phyloP scores from a whole-genome alignment of 768 basidiomycete genomes.

The Baorangia bicolor region DNA sequence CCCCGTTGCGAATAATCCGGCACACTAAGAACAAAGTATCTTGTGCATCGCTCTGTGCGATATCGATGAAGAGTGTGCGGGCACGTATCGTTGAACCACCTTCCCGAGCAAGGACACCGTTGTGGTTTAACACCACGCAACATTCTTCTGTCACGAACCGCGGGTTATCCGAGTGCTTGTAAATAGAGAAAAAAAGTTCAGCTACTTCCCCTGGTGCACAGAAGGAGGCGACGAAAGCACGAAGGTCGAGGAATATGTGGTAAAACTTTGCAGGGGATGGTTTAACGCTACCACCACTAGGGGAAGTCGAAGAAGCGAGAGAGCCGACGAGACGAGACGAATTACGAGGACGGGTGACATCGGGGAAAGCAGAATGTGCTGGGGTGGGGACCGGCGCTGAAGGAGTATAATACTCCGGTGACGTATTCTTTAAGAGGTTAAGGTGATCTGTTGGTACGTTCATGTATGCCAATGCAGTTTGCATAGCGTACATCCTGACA shows the following conservation, averaged over 20 bases:
- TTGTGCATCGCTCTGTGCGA: conserved; percentile 82
- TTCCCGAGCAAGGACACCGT: conserved; percentile 83
- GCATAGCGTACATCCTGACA: conserved; percentile 89
- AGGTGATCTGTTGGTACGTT: conserved; percentile 46
- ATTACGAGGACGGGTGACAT: conserved; percentile 34
- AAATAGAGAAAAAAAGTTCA: conserved; percentile 92
- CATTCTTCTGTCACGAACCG: conserved; percentile 95
- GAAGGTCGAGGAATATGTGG: conserved; percentile 87
- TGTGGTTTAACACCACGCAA: conserved; percentile 85
- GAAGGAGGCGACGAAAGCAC: conserved; percentile 88
- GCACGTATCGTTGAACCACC: conserved; percentile 58
- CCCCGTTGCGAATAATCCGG: conserved; percentile 84
- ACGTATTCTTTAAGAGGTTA: conserved; percentile 31
- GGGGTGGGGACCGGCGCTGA: conserved; percentile 54
- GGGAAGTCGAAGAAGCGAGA: conserved; percentile 22
- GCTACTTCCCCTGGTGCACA: conserved; percentile 91
- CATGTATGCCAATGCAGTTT: conserved; percentile 77
- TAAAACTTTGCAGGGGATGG: conserved; percentile 70
- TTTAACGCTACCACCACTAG: conserved; percentile 20
- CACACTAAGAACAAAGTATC: conserved; percentile 90
- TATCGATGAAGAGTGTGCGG: conserved; percentile 86
- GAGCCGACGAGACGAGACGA: conserved; percentile 38
- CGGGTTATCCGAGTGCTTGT: conserved; percentile 69
- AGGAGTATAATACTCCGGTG: conserved; percentile 44
- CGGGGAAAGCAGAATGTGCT: conserved; percentile 72